Percentiles rank a stretch among this genome's conserved stretches.
Evolutionary conservation across 495 filamentous ascomycete species (phyloP).

Genomic region (Xylaria castorea): DNA sequence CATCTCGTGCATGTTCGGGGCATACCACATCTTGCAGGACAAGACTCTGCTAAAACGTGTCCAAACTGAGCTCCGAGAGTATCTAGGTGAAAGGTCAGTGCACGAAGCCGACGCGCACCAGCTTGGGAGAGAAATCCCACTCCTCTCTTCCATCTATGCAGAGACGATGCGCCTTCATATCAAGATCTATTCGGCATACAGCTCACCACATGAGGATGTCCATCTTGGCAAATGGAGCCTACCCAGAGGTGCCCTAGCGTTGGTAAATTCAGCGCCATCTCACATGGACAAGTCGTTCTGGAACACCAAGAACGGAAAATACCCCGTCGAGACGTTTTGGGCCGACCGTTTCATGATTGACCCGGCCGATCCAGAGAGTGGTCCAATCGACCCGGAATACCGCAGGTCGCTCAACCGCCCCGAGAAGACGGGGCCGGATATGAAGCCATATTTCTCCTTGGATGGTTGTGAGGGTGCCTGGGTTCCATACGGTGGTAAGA

Average conservation of each 20-base stretch:
- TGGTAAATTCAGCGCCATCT: constrained; percentile 26
- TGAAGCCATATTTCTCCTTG: constrained; percentile 22
- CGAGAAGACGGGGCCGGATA: not conserved
- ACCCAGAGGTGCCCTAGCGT: constrained; percentile 24
- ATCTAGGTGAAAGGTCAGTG: constrained; percentile 5
- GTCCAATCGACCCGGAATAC: constrained; percentile 26
- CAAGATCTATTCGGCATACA: constrained; percentile 31
- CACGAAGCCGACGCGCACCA: constrained; percentile 20
- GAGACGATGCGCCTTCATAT: constrained; percentile 41
- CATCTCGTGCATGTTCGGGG: constrained; percentile 30
- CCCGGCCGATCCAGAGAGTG: constrained; percentile 36
- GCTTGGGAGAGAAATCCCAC: constrained; percentile 29
- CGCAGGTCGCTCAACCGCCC: not conserved
- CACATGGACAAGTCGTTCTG: constrained; percentile 40
- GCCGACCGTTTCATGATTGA: constrained; percentile 40
- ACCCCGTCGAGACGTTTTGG: constrained; percentile 40
- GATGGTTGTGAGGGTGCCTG: constrained; percentile 21
- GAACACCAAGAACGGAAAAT: constrained; percentile 34
- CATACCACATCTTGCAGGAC: constrained; percentile 24
- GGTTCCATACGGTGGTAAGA: constrained; percentile 26
- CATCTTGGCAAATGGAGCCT: constrained; percentile 23
- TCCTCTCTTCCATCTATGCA: constrained; percentile 43
- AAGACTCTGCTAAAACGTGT: constrained; percentile 22
- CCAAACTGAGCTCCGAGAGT: constrained; percentile 19
- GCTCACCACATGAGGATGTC: constrained; percentile 28